These are phyloP conservation scores for Aureobasidium lini DNA, from an alignment of 2,329 filamentous ascomycete genomes.

Conservation along the genomic window DNA sequence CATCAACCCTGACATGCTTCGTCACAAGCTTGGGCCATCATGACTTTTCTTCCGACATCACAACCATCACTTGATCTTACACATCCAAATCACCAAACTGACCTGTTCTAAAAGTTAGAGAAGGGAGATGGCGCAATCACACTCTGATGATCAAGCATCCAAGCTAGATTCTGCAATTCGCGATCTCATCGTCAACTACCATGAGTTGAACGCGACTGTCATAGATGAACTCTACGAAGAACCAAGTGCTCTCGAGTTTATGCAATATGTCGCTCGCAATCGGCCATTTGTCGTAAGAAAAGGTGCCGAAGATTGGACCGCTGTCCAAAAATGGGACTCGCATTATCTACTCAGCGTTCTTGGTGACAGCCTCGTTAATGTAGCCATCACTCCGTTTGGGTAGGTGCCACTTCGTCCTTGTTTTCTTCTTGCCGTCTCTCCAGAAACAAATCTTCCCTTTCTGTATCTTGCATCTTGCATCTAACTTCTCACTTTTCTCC, in stretches of 20 bases:
- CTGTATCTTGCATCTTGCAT: too few species aligned
- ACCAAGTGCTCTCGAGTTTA: conserved; percentile 70
- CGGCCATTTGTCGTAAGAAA: conserved; percentile 64
- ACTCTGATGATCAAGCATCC: not conserved
- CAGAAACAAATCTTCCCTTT: not conserved
- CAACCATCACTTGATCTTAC: not conserved
- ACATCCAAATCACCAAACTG: not conserved
- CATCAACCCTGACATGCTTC: not conserved
- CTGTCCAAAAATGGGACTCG: conserved; percentile 55
- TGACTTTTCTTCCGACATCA: not conserved
- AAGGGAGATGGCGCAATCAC: not conserved
- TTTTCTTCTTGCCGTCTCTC: not conserved
- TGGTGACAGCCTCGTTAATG: conserved; percentile 54
- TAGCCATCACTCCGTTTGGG: conserved; percentile 70
- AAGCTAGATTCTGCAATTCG: not conserved
- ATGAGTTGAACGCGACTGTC: conserved; percentile 58
- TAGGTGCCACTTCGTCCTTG: conserved; percentile 29
- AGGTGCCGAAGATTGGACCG: conserved; percentile 57
- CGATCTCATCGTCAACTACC: conserved; percentile 57
- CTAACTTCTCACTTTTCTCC: not conserved
- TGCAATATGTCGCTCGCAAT: conserved; percentile 67
- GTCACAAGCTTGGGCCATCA: conserved; percentile 7
- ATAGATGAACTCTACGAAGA: conserved; percentile 57
- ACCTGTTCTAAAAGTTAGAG: not conserved
- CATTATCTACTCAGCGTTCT: conserved; percentile 52